These are phyloP conservation scores for Boletus subparvulus DNA, from an alignment of 768 basidiomycete genomes.

Conservation along the genomic window DNA sequence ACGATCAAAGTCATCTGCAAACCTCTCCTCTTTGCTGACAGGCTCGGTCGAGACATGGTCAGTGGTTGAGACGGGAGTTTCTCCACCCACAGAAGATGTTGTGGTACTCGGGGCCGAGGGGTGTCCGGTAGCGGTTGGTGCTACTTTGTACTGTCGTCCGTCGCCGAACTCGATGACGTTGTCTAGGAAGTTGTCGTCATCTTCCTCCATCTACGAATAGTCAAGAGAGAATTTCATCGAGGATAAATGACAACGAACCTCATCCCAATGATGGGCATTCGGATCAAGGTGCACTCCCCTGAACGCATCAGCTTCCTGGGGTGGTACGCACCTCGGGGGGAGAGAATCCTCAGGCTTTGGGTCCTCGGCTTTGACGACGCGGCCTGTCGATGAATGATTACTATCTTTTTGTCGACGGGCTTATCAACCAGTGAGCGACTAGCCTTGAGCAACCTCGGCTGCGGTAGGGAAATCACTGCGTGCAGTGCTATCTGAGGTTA, in stretches of 20 bases:
- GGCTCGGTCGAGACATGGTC: conserved; percentile 35
- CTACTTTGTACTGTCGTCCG: conserved; percentile 86
- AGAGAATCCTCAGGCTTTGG: conserved; percentile 54
- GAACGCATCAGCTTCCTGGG: conserved; percentile 91
- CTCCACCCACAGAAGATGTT: conserved; percentile 7
- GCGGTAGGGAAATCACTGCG: conserved; percentile 91
- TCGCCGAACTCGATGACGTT: conserved; percentile 96
- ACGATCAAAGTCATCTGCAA: conserved; percentile 92
- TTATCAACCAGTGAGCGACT: conserved; percentile 23
- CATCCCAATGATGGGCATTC: conserved; percentile 97
- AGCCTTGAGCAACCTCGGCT: conserved; percentile 89
- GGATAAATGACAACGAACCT: conserved; percentile 54
- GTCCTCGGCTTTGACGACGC: conserved; percentile 30
- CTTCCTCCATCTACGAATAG: conserved; percentile 74
- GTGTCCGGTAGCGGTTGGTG: conserved; percentile 41
- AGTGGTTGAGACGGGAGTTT: conserved; percentile 18
- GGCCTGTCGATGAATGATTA: conserved; percentile 23
- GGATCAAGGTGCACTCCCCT: conserved; percentile 91
- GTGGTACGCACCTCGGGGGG: conserved; percentile 53
- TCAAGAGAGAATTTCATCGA: conserved; percentile 3
- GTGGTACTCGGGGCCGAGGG: conserved; percentile 22
- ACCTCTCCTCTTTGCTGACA: conserved; percentile 83
- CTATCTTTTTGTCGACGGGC: not conserved
- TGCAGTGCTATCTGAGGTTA: conserved; percentile 40
- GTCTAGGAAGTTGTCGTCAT: conserved; percentile 86